Evolutionary conservation across 306 rosid species (phyloP).

Genomic region (Astragalus membranaceus): DNA sequence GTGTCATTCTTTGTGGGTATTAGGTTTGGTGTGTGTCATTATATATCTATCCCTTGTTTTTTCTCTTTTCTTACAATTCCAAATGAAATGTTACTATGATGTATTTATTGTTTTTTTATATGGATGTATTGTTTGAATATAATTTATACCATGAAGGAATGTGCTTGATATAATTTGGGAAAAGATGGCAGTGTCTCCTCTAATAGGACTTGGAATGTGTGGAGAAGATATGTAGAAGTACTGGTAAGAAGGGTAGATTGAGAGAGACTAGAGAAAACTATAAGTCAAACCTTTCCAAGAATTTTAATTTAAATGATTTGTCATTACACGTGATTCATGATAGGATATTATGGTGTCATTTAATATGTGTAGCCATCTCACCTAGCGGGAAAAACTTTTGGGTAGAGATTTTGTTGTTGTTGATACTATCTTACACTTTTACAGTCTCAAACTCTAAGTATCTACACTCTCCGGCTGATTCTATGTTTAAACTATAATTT

Average conservation of each 20-base stretch:
- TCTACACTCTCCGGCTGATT: background rate
- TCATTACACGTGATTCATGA: background rate
- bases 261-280: too few relatives aligned
- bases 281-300: too few relatives aligned
- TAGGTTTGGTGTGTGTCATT: background rate
- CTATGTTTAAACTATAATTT: background rate
- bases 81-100: background rate
- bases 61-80: background rate
- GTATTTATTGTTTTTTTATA: background rate
- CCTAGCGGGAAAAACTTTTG: background rate
- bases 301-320: background rate
- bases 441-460: background rate
- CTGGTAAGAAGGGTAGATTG: too few relatives aligned
- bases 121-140: background rate
- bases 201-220: background rate
- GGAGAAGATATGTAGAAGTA: background rate
- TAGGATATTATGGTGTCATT: background rate
- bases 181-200: background rate
- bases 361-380: background rate
- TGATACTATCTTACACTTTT: background rate
- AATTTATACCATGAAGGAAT: background rate
- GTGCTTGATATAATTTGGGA: background rate
- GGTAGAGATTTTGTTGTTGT: background rate
- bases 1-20: background rate
- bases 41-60: background rate